Base-by-base conservation (phyloP, 805 yeast species). In the Wickerhamomyces subpelliculosus region DNA sequence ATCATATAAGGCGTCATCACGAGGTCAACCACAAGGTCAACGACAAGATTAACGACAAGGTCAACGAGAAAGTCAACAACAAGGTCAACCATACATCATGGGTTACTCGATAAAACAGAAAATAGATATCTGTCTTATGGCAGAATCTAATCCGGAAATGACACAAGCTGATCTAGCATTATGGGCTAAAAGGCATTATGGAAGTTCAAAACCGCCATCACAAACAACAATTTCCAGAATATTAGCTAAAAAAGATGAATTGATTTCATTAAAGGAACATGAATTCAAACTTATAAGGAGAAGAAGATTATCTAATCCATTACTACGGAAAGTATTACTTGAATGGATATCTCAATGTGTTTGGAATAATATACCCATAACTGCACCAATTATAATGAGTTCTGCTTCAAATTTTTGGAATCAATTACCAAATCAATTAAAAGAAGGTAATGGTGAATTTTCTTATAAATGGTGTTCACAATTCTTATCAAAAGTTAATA, bases 301-400 rank as follows among this genome's bases (percentile, higher is more conserved):
- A 37, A 59, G 67, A 40, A 49, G 68, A 34, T 45, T 65, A 9
- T 56, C 83, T 26, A 75, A 73, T 40, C 74, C 75, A n/a, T 52
- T 79, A 19, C 63, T 79, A 12, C 58, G 84, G 27, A 68, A 70
- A 33, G 76, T 79, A n/a, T 54, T 79, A 31, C 70, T 76, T n/a
- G 84, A 79, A 52, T 79, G 84, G 84, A 73, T 78, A 29, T 69
- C 79, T 0, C 84, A 78, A 51, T 74, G 79, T 19, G 70, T 71
- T 3, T 79, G 85, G 84, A 80, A 75, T 49, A 73, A 70, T 34
- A 74, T 78, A 26, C 84, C 84, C 3, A 70, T 78, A 3, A 73
- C 83, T 1, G 70, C 80, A 0, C 82, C 83, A 1, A 75, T 78
- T 14, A 65, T 79, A 27, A 80, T 76, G 46, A 73, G 72, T 53